These are phyloP conservation scores for Debaryomycetaceae sp. DNA, from an alignment of 1,139 yeast genomes.

Conservation along the genomic window DNA sequence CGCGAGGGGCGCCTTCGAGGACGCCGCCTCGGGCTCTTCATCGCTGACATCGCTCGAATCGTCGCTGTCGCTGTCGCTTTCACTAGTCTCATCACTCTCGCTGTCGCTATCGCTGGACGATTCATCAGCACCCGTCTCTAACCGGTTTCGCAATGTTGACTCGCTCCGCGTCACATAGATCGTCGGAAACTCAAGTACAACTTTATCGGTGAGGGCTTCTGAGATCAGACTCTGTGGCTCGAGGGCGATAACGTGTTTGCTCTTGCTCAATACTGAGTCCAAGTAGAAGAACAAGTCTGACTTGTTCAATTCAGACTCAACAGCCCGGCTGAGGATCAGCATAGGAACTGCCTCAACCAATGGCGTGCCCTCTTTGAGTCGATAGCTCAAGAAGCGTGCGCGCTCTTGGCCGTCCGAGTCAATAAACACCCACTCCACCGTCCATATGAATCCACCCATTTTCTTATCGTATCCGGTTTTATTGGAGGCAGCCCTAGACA, in stretches of 20 bases:
- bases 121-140: too few species aligned
- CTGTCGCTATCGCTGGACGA: conserved; percentile 8
- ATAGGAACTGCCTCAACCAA: conserved; percentile 39
- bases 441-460: conserved; percentile 65
- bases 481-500: conserved; percentile 65
- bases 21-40: conserved; percentile 17
- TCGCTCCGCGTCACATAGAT: conserved; percentile 38
- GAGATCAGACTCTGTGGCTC: conserved; percentile 26
- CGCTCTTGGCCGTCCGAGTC: conserved; percentile 19
- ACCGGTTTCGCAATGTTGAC: conserved; percentile 13
- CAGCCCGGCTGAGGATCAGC: conserved; percentile 20
- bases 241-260: conserved; percentile 16
- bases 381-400: conserved; percentile 38
- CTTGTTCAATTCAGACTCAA: conserved; percentile 1
- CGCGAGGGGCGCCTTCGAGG: conserved; percentile 13
- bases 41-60: conserved; percentile 10
- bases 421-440: conserved; percentile 67
- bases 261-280: conserved; percentile 25
- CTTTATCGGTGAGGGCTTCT: conserved; percentile 47
- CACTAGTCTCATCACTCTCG: conserved; percentile 8
- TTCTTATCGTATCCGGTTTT: conserved; percentile 73
- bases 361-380: conserved; percentile 36
- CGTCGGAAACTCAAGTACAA: conserved; percentile 78
- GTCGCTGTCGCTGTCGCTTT: conserved; percentile 9
- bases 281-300: conserved; percentile 26